Evolutionary conservation across 345 rosid genomes (phyloP), one percentile per base, ranked within the genome.

Genomic region (Dovyalis caffra): DNA sequence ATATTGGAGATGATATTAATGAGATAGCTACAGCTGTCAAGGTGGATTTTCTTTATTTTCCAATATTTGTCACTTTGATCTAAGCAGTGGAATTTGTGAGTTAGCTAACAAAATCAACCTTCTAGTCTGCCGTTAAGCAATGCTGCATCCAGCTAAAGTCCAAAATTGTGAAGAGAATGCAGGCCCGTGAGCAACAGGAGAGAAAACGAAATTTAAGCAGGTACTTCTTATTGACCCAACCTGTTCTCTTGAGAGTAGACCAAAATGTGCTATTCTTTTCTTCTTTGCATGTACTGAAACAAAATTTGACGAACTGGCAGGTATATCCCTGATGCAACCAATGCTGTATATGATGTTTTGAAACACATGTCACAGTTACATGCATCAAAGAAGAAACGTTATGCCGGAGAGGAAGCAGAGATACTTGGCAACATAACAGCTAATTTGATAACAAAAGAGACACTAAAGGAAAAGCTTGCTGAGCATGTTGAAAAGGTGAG

Each of bases 11-110:
- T 81, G 98, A 95, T 87, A 91, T 92, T 77, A 88, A 78, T 4
- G 98, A 95, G 87, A 95, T 92, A 53, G 98, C 98, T 78, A 82
- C 87, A 58, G 98, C 99, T 58, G 98, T 95, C 57, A 95, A 90
- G 94, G 98, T 92, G 71, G 32, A 81, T 61, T 20, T 26, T 70
- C 57, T 65, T 20, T 32, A 49, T 20, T 70, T 43, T 71, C 4
- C 16, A 8, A 20, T 70, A 1, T 4, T 14, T 28, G 21, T 26
- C 18, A 65, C 45, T 7, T 29, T 62, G 34, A 11, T 37, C 58
- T 1, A 63, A 47, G 26, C 12, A 12, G 3, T 33, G 6, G 5
- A 23, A 40, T 18, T 57, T 51, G 43, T 12, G 29, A 75, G 20
- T 71, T 47, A 79, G 64, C 85, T 85, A 29, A 79, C 66, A 35